Evolutionary conservation across 139 green algal species (phyloP).

Genomic region (Pycnococcus provasolii): DNA sequence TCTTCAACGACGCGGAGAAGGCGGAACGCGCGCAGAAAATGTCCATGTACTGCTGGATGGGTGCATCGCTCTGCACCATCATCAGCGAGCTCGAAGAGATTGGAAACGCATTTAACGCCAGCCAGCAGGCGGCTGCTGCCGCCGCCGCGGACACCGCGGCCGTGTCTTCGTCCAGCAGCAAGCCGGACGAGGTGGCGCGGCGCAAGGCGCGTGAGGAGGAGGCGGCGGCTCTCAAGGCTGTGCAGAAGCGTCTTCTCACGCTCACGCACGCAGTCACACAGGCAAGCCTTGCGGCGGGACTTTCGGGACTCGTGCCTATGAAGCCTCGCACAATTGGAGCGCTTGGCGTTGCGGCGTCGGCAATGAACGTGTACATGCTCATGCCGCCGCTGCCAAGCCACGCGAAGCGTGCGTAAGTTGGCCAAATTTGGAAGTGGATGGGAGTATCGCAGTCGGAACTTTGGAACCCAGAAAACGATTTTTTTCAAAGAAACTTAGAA

Average conservation of each 20-base stretch:
- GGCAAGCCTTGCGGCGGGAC: conserved; percentile 5
- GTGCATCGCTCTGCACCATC: conserved; percentile 37
- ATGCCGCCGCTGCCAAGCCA: not conserved
- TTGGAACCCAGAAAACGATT: too few species aligned
- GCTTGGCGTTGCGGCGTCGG: not conserved
- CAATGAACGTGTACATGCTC: conserved; percentile 7
- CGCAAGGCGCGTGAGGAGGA: not conserved
- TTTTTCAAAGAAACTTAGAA: too few species aligned
- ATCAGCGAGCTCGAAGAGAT: not conserved
- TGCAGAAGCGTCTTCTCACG: not conserved
- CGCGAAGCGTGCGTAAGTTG: not conserved
- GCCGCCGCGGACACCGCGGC: too few species aligned
- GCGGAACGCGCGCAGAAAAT: conserved; percentile 58
- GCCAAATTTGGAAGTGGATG: too few species aligned
- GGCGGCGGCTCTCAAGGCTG: not conserved
- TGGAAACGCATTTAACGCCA: not conserved
- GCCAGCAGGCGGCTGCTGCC: not conserved
- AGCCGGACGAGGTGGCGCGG: not conserved
- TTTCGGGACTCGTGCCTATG: conserved; percentile 5
- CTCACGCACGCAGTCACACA: not conserved
- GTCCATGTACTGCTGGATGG: conserved; percentile 46
- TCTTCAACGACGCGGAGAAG: conserved; percentile 58
- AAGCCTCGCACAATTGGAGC: not conserved
- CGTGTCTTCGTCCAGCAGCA: not conserved
- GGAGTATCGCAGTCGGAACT: too few species aligned